A percentile compares a stretch with the other conserved stretches of the same genome.
phyloP scores from a whole-genome alignment of 345 rosid species.

The Euphorbia tirucalli region DNA sequence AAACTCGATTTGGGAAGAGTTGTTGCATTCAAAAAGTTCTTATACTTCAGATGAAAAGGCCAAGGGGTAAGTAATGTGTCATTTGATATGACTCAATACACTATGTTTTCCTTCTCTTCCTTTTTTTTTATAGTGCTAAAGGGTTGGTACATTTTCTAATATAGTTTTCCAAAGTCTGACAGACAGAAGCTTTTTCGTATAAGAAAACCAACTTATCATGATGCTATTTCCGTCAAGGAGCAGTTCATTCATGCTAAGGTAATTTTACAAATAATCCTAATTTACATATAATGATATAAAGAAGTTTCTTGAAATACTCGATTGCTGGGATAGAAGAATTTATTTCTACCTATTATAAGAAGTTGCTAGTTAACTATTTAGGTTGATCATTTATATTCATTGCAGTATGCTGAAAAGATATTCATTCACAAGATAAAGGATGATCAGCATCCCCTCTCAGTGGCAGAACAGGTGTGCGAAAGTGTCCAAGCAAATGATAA shows the following conservation, averaged over 20 bases:
- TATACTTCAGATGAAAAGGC: conserved; percentile 29
- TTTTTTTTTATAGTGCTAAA: background rate
- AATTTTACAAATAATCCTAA: conserved; percentile 8
- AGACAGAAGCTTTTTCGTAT: conserved; percentile 41
- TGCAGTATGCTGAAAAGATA: conserved; percentile 64
- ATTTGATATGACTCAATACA: conserved; percentile 16
- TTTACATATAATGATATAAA: background rate
- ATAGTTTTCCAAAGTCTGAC: conserved; percentile 45
- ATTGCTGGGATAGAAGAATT: background rate
- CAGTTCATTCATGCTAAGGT: conserved; percentile 80
- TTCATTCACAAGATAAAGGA: conserved; percentile 51
- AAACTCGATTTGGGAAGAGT: conserved; percentile 82
- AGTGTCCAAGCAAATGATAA: conserved; percentile 64
- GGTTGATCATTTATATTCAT: conserved; percentile 17
- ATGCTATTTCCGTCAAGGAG: conserved; percentile 67
- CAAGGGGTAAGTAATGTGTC: conserved; percentile 43
- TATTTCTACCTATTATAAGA: too few species aligned
- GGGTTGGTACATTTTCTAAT: conserved; percentile 20
- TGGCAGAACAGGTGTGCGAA: conserved; percentile 56
- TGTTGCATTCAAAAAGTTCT: conserved; percentile 38
- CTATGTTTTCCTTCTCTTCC: conserved; percentile 2
- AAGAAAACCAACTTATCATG: conserved; percentile 56
- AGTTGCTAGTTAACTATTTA: too few species aligned
- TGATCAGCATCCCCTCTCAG: conserved; percentile 36
- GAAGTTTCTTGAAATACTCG: background rate